Evolutionary conservation across 176 grass and related monocot species (phyloP), one percentile per base, ranked within the genome.

Genomic region (Bromus sterilis): DNA sequence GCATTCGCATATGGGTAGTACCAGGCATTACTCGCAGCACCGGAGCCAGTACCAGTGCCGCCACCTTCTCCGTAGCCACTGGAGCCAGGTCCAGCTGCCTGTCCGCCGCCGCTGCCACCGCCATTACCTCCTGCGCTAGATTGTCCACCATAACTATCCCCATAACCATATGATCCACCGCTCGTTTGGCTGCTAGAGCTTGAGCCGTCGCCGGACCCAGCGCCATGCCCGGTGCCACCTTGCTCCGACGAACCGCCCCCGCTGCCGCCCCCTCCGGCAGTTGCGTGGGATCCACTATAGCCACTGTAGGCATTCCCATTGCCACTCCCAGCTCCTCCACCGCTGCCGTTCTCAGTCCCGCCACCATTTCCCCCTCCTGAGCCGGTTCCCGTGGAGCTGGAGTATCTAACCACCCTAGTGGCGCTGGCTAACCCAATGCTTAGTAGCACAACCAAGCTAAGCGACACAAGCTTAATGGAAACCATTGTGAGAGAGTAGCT

Each of bases 371-470:
- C 84, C 1, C 21, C 35, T 66, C 78, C 84, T 0, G 71, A 56
- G 29, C 78, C 78, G 0, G 14, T 29, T 12, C 84, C 84, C 7
- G 43, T 34, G 4, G 84, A 7, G 56, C 21, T 57, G 4, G 77
- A 43, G 58, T 80, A 74, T 42, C 84, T 86, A 56, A 57, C 57
- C 18, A 80, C 44, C 44, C 84, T 72, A 10, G 55, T 14, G 5
- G 78, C 77, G 65, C 9, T 81, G 26, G 59, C 44, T 80, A 86
- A 42, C 18, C 59, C 78, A 7, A 81, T 57, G 70, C 84, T 86
- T 9, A 86, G 43, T 6, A 86, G 84, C 14, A 86, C 77, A 81
- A 86, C 30, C 7, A 86, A 80, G 3, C 68, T 44, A 32, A 80
- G 59, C 4, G 77, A 62, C 33, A 34, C 16, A 44, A 86, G 77